phyloP scores from a whole-genome alignment of 176 grass and related monocot species.

The Rhynchospora tenuis region DNA sequence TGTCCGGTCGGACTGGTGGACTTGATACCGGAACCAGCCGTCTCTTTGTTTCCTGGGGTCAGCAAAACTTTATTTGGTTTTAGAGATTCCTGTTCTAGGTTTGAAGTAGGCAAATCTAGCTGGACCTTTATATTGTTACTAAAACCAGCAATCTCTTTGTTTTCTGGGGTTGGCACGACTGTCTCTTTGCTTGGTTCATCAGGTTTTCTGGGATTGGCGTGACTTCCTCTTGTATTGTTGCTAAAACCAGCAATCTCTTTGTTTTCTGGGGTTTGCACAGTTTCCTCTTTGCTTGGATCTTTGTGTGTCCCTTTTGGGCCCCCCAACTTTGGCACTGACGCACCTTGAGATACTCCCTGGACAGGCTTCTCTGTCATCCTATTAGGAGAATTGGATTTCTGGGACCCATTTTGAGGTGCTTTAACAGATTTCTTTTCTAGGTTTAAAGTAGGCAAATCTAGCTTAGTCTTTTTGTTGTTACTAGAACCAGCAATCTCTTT shows the following conservation, averaged over 20 bases:
- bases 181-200: neutral
- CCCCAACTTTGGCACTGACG: neutral
- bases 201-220: no score
- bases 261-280: neutral
- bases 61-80: no score
- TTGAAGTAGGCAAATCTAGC: neutral
- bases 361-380: neutral
- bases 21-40: no score
- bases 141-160: neutral
- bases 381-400: conserved; percentile 12
- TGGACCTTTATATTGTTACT: neutral
- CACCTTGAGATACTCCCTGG: neutral
- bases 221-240: neutral
- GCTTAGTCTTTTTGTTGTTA: neutral
- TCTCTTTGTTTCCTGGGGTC: neutral
- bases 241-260: neutral
- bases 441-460: neutral
- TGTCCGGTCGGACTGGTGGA: no score
- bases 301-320: neutral
- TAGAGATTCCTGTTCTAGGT: neutral
- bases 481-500: neutral
- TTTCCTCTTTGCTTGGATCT: neutral
- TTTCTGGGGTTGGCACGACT: neutral
- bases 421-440: neutral
- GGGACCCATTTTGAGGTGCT: neutral